Evolutionary conservation across 2,329 filamentous ascomycete genomes (phyloP).

Genomic region (Colletotrichum costaricense): DNA sequence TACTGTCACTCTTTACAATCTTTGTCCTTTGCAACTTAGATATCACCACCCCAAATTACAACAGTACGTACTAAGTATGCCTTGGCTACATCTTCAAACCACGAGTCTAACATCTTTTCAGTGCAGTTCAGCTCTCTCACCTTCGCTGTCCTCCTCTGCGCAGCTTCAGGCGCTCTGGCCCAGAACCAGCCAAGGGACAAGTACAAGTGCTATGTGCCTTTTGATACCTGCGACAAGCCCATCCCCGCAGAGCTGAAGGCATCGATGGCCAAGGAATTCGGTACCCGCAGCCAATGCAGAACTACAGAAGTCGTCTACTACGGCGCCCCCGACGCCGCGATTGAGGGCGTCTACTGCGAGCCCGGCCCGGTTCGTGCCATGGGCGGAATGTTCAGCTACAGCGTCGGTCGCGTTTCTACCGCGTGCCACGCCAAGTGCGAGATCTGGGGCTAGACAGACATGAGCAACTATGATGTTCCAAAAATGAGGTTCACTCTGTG

Average conservation of each 20-base stretch:
- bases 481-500: neutral
- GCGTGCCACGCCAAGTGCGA: neutral
- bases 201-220: neutral
- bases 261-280: neutral
- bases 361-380: neutral
- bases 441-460: neutral
- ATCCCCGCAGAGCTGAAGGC: neutral
- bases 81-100: neutral
- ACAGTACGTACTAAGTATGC: neutral
- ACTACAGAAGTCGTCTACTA: neutral
- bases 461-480: too few species aligned
- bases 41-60: neutral
- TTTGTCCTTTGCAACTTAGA: neutral
- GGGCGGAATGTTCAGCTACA: neutral
- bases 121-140: neutral
- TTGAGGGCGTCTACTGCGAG: neutral
- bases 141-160: neutral
- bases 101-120: neutral
- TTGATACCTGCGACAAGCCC: neutral
- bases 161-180: neutral
- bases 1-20: neutral
- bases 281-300: neutral
- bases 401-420: neutral
- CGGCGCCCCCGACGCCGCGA: neutral
- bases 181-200: neutral